These are phyloP conservation scores for Sporothrix protearum DNA, from an alignment of 2,329 filamentous ascomycete species.

Conservation along the genomic window DNA sequence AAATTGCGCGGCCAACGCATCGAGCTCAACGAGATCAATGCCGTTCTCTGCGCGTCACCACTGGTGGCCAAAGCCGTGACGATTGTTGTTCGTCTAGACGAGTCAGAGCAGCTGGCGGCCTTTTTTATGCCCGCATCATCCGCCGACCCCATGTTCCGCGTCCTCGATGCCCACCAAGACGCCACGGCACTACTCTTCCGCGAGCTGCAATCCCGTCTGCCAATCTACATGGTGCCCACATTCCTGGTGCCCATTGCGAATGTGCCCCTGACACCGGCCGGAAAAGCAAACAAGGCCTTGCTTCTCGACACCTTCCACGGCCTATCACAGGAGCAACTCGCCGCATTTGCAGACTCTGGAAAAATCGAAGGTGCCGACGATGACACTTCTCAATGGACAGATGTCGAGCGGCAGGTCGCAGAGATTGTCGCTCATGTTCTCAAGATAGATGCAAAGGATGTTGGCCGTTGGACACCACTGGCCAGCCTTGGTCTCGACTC, in stretches of 20 bases:
- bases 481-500: conserved; percentile 79
- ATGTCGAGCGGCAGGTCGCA: conserved; percentile 55
- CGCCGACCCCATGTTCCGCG: conserved; percentile 38
- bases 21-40: conserved; percentile 73
- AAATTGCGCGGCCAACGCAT: conserved; percentile 79
- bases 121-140: conserved; percentile 60
- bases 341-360: neutral
- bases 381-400: conserved; percentile 24
- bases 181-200: conserved; percentile 50
- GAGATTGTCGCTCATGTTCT: conserved; percentile 52
- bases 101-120: conserved; percentile 57
- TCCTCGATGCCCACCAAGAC: conserved; percentile 31
- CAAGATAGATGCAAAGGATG: conserved; percentile 40
- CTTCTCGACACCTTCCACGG: conserved; percentile 49
- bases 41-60: conserved; percentile 51
- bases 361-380: neutral
- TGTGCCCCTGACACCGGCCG: conserved; percentile 69
- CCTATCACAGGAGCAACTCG: conserved; percentile 41
- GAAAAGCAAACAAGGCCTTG: conserved; percentile 64
- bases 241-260: conserved; percentile 65
- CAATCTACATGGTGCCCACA: conserved; percentile 75
- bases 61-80: conserved; percentile 61
- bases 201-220: conserved; percentile 54
- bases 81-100: conserved; percentile 49
- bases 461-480: conserved; percentile 68